These are phyloP conservation scores for Aspergillus viridinutans DNA, from an alignment of 2,329 filamentous ascomycete species.

Conservation along the genomic window DNA sequence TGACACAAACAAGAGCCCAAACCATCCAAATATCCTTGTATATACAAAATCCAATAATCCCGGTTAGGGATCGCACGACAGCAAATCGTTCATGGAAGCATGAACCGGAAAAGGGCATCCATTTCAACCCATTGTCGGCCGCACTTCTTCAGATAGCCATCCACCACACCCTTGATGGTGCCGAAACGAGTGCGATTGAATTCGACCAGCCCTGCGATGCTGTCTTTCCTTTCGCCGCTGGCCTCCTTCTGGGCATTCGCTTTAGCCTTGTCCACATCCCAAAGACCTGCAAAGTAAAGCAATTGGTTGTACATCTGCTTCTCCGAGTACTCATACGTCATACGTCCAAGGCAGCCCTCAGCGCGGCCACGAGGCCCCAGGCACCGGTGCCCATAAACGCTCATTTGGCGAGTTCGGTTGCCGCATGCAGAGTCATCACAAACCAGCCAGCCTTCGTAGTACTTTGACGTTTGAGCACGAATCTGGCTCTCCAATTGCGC, in stretches of 20 bases:
- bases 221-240: conserved; percentile 56
- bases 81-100: conserved; percentile 41
- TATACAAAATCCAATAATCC: conserved; percentile 23
- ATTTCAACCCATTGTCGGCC: conserved; percentile 91
- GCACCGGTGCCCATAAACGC: conserved; percentile 86
- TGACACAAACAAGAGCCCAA: conserved; percentile 5
- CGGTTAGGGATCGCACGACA: conserved; percentile 17
- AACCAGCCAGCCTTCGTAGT: conserved; percentile 88
- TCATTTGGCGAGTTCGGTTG: conserved; percentile 83
- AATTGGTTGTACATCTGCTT: conserved; percentile 94
- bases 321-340: conserved; percentile 84
- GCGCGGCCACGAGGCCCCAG: conserved; percentile 82
- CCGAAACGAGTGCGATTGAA: conserved; percentile 77
- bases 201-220: conserved; percentile 67
- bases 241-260: conserved; percentile 47
- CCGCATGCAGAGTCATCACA: conserved; percentile 88
- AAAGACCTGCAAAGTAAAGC: conserved; percentile 77
- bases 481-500: conserved; percentile 86
- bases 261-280: conserved; percentile 82
- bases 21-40: conserved; percentile 7
- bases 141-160: conserved; percentile 82
- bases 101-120: conserved; percentile 72
- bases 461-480: conserved; percentile 69
- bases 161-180: conserved; percentile 71
- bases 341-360: conserved; percentile 76